Conservation (phyloP, 805 yeast genomes). For the Lipomyces sp. region DNA sequence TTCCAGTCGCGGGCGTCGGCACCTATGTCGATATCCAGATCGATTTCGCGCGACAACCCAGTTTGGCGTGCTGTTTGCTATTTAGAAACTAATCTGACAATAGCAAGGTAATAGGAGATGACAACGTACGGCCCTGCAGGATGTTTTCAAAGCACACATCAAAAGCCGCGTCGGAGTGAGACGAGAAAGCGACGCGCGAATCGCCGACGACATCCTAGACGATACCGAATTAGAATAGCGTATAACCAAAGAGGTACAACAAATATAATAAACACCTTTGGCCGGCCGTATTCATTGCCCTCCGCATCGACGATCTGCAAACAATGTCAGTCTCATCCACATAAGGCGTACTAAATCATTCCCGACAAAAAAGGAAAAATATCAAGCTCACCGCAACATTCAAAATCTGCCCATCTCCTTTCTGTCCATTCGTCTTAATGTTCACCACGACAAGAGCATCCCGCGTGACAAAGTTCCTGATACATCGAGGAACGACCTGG, state of each 20-base stretch:
- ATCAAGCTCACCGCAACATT: conserved; percentile 44
- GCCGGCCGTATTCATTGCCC: conserved; percentile 81
- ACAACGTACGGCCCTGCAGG: conserved; percentile 34
- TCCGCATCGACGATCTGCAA: conserved; percentile 61
- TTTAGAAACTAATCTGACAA: too few relatives aligned
- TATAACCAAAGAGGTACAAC: neutral
- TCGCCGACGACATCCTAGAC: conserved; percentile 65
- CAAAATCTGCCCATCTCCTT: conserved; percentile 85
- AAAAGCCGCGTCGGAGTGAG: conserved; percentile 76
- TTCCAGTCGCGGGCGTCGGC: conserved; percentile 98
- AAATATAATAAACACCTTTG: conserved; percentile 39
- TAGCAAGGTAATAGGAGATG: too few relatives aligned
- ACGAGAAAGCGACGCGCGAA: conserved; percentile 75
- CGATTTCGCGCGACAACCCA: conserved; percentile 63
- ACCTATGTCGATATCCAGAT: conserved; percentile 90
- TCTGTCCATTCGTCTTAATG: conserved; percentile 66
- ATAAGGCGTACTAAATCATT: too few relatives aligned
- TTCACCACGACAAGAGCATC: conserved; percentile 87
- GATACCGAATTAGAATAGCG: too few relatives aligned
- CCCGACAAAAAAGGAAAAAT: too few relatives aligned
- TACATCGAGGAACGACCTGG: conserved; percentile 60
- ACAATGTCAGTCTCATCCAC: neutral
- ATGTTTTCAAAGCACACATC: conserved; percentile 87
- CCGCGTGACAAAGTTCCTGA: conserved; percentile 84
- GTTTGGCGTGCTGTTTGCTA: conserved; percentile 29